Evolutionary conservation across 495 filamentous ascomycete species (phyloP).

Genomic region (Neurospora hispaniola): DNA sequence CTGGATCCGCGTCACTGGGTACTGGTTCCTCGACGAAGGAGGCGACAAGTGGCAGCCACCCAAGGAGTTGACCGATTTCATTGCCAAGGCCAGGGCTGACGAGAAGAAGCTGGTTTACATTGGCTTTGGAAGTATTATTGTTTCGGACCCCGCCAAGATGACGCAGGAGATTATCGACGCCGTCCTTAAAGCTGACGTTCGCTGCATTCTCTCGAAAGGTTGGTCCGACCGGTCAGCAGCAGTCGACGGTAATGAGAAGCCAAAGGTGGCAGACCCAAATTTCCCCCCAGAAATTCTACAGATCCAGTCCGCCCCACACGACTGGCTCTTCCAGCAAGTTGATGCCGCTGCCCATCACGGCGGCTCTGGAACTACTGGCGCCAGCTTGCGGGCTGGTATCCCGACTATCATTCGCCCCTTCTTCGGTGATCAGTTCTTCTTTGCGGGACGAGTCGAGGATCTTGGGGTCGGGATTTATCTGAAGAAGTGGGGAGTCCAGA

Average conservation of each 20-base stretch:
- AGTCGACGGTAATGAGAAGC: constrained; percentile 23
- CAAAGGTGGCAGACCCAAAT: constrained; percentile 44
- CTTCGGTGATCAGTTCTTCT: constrained; percentile 98
- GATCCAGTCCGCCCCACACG: constrained; percentile 87
- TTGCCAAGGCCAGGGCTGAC: constrained; percentile 64
- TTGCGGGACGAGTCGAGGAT: constrained; percentile 78
- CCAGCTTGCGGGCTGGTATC: constrained; percentile 81
- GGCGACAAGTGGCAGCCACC: constrained; percentile 62
- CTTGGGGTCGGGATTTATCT: constrained; percentile 85
- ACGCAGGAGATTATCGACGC: constrained; percentile 85
- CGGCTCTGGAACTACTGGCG: constrained; percentile 90
- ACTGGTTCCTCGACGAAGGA: constrained; percentile 91
- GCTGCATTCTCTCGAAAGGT: constrained; percentile 95
- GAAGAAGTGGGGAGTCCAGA: constrained; percentile 73
- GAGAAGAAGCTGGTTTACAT: constrained; percentile 92
- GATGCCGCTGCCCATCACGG: constrained; percentile 94
- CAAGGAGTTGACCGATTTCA: constrained; percentile 66
- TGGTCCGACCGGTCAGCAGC: constrained; percentile 73
- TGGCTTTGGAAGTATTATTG: constrained; percentile 91
- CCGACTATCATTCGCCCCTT: constrained; percentile 95
- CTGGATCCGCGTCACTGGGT: constrained; percentile 94
- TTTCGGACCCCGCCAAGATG: constrained; percentile 79
- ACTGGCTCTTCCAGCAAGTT: constrained; percentile 92
- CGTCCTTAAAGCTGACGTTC: constrained; percentile 81
- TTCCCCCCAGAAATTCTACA: constrained; percentile 74